Base-by-base conservation (phyloP, 2,329 filamentous ascomycete genomes). In the Sporothrix pseudoabietina region DNA sequence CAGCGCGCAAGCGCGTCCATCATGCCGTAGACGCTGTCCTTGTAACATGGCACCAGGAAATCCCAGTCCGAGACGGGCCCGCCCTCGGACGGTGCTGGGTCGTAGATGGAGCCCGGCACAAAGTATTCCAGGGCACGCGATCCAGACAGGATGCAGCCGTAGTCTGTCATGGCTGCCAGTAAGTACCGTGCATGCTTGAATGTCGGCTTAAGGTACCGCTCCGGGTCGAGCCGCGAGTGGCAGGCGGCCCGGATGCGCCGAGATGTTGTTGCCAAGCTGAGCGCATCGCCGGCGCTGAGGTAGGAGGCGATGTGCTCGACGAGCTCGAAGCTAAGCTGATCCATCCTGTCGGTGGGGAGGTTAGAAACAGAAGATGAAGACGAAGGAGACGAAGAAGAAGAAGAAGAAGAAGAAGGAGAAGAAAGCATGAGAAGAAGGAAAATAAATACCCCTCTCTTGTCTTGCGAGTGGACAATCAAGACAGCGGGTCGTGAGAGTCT, bases 41-140 rank as follows among this genome's bases (percentile, higher is more conserved):
- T 16, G 5, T 65, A 4, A 47, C 75, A 76, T 10, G 75, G 74
- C 49, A 76, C 75, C 8, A 75, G 30, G 57, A 76, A 76, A 47
- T 76, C 75, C 74, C 75, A 76, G 72, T 75, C 75, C 14, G 75
- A 76, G 9, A 49, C 26, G n/a, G 19, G 10, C 2, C 22, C 32
- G 49, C 41, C 41, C 5, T 32, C 16, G 4, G 10, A 19, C 10
- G 54, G n/a, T 9, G 3, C 55, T 19, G 44, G 30, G 35, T 65
- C 52, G 9, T 69, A 35, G 10, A 70, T n/a, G 30, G 72, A 72
- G 2, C 75, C 75, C 10, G 75, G 75, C 32, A 75, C 69, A 71
- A 76, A 76, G 39, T 72, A 76, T 32, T 75, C 75, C 14, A 76
- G 71, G 7, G 75, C 75, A 3, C 74, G 74, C 4, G 74, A 75